Evolutionary conservation across 2,329 filamentous ascomycete species (phyloP).

Genomic region (Epichloe uncinata): DNA sequence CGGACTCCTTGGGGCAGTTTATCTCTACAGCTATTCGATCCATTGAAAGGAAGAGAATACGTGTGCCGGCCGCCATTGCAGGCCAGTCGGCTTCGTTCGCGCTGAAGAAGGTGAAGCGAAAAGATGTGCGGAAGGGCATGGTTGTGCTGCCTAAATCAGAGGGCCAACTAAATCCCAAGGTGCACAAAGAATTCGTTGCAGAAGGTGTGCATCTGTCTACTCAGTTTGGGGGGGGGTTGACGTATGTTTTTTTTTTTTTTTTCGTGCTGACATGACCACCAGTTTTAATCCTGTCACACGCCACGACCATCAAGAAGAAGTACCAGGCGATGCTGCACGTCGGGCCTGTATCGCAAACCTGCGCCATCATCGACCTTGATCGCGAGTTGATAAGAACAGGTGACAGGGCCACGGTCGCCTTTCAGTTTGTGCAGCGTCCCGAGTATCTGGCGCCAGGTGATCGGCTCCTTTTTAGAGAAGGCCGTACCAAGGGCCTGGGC

Average conservation of each 20-base stretch:
- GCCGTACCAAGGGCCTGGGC: slow-evolving; percentile 84
- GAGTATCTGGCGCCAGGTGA: slow-evolving; percentile 87
- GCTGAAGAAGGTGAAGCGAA: slow-evolving; percentile 71
- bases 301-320: slow-evolving; percentile 90
- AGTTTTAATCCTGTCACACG: slow-evolving; percentile 90
- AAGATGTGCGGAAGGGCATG: slow-evolving; percentile 96
- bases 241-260: background rate
- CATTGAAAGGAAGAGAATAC: slow-evolving; percentile 88
- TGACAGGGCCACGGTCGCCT: slow-evolving; percentile 86
- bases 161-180: slow-evolving; percentile 54
- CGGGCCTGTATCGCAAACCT: slow-evolving; percentile 88
- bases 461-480: slow-evolving; percentile 83
- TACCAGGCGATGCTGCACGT: slow-evolving; percentile 99
- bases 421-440: slow-evolving; percentile 85
- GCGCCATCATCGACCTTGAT: slow-evolving; percentile 94
- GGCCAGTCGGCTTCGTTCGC: slow-evolving; percentile 91
- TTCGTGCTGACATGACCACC: background rate
- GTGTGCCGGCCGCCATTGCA: slow-evolving; percentile 74
- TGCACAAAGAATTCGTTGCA: slow-evolving; percentile 63
- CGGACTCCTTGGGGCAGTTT: slow-evolving; percentile 84
- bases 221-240: background rate
- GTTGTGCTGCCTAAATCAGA: slow-evolving; percentile 81
- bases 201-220: slow-evolving; percentile 40
- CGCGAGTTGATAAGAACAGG: slow-evolving; percentile 90
- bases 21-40: slow-evolving; percentile 74